Percentiles rank a stretch among this genome's conserved stretches.
phyloP scores from a whole-genome alignment of 1,284 basidiomycete genomes.

The Ceratobasidium sp. region DNA sequence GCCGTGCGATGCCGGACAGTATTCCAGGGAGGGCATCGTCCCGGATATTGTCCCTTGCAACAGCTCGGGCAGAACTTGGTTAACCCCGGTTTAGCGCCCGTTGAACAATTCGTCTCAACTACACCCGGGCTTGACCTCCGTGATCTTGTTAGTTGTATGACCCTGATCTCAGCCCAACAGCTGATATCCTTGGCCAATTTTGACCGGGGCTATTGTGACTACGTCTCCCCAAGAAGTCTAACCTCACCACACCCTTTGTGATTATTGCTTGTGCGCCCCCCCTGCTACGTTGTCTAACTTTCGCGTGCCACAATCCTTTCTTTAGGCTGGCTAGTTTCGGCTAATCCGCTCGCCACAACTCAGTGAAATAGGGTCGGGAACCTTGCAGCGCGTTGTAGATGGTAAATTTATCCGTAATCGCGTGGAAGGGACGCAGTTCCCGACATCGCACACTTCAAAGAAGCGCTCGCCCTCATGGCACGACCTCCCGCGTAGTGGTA shows the following conservation, averaged over 20 bases:
- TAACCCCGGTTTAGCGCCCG: too few relatives aligned
- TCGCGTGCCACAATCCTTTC: too few relatives aligned
- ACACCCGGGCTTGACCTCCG: not conserved
- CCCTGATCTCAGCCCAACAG: not conserved
- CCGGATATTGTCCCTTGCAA: too few relatives aligned
- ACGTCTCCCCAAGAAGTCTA: too few relatives aligned
- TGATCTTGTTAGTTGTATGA: not conserved
- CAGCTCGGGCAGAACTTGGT: too few relatives aligned
- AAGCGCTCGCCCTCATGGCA: slow-evolving; percentile 33
- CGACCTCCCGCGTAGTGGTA: not conserved
- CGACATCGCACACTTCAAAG: slow-evolving; percentile 35
- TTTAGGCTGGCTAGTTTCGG: too few relatives aligned
- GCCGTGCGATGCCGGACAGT: too few relatives aligned
- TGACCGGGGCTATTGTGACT: not conserved
- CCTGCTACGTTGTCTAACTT: too few relatives aligned
- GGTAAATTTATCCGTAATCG: slow-evolving; percentile 22
- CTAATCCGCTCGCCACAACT: not conserved
- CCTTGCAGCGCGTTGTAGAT: not conserved
- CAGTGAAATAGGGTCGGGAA: not conserved
- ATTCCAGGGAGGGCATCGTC: too few relatives aligned
- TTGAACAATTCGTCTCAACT: too few relatives aligned
- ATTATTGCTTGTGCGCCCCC: too few relatives aligned
- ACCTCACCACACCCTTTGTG: too few relatives aligned
- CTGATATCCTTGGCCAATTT: not conserved
- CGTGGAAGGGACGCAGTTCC: slow-evolving; percentile 18